Evolutionary conservation across 2,329 filamentous ascomycete species (phyloP).

Genomic region (Leptographium lundbergii): DNA sequence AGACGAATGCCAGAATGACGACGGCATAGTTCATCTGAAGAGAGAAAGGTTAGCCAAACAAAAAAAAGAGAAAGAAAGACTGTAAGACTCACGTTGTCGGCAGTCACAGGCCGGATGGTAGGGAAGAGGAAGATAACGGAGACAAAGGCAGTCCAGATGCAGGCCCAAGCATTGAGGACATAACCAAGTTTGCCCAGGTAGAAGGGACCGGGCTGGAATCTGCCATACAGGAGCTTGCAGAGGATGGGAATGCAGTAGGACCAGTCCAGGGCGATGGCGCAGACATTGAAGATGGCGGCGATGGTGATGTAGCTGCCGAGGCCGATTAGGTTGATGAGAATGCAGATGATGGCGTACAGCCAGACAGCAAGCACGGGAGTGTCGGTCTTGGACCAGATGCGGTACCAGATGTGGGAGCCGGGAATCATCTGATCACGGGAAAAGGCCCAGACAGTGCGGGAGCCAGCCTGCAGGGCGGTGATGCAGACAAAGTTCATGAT

Average conservation of each 20-base stretch:
- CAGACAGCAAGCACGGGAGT: slow-evolving; percentile 42
- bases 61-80: neutral
- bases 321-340: slow-evolving; percentile 45
- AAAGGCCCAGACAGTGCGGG: slow-evolving; percentile 41
- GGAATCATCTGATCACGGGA: slow-evolving; percentile 38
- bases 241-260: slow-evolving; percentile 43
- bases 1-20: slow-evolving; percentile 33
- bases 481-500: slow-evolving; percentile 48
- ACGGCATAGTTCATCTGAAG: slow-evolving; percentile 42
- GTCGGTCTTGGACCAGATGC: slow-evolving; percentile 32
- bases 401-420: slow-evolving; percentile 33
- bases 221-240: slow-evolving; percentile 35
- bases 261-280: slow-evolving; percentile 41
- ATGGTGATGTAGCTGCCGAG: slow-evolving; percentile 42
- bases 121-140: slow-evolving; percentile 41
- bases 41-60: neutral
- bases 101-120: slow-evolving; percentile 30
- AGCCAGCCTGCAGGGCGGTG: slow-evolving; percentile 40
- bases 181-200: slow-evolving; percentile 29
- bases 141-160: slow-evolving; percentile 39
- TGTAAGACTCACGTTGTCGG: slow-evolving; percentile 25
- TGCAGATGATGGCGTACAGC: slow-evolving; percentile 40
- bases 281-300: slow-evolving; percentile 39
- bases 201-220: slow-evolving; percentile 40
- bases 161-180: slow-evolving; percentile 33